Evolutionary conservation across 2,329 filamentous ascomycete genomes (phyloP), one percentile per base, ranked within the genome.

Genomic region (Intubia oerlemansii): DNA sequence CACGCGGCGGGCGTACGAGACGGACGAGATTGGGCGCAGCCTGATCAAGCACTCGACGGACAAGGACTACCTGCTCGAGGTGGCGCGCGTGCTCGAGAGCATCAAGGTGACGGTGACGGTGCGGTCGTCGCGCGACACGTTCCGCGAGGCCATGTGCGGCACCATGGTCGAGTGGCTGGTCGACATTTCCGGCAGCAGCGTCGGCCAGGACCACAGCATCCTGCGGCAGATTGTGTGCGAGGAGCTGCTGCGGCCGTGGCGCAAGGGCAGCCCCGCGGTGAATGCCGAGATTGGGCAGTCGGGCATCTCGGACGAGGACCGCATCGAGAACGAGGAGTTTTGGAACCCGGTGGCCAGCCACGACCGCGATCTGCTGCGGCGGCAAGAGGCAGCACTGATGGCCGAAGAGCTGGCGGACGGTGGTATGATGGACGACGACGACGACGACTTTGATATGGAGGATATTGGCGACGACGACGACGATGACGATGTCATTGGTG

Each of bases 121-220:
- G 35, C 70, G 88, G 25, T 92, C 85, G 8, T 71, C 88, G 5
- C 67, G 90, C 40, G 88, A 98, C 50, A 95, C 82, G 0, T 98
- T 95, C 52, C 67, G 88, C 34, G 88, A 98, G 30, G 79, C 95
- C 47, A 98, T 98, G 90, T 93, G 84, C 42, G 82, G 79, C n/a
- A 81, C 82, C 11, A 85, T 98, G 35, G 76, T 98, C 30, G 84
- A 93, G 42, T 98, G 90, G 90, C 62, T 98, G 13, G 66, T 73
- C 29, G 90, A 98, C 48, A 90, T 98, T 42, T 68, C 82, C 7
- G 82, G 82, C 17, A 93, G 84, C 49, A 76, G 70, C 30, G 77
- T 92, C 26, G 81, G 80, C 2, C 59, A 68, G 18, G 81, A 98
- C 43, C 66, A 71, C 36, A 61, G 78, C 34, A 69, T 95, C 12